phyloP scores from a whole-genome alignment of 2,329 filamentous ascomycete genomes.

The Beauveria rudraprayagi region DNA sequence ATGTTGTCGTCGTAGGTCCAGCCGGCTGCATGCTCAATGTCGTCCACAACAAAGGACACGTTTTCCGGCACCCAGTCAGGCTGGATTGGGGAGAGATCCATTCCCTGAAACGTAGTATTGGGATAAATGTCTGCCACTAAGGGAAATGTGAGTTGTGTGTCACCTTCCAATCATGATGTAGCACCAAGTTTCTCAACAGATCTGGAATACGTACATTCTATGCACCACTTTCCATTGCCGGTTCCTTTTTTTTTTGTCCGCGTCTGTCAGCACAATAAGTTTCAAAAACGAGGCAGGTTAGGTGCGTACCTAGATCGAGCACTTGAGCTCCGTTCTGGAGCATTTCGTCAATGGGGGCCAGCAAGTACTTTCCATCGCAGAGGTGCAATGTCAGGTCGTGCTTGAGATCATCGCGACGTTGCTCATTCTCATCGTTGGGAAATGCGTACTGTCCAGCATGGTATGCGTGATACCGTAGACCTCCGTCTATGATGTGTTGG shows the following conservation, averaged over 20 bases:
- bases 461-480: constrained; percentile 33
- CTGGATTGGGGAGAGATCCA: constrained; percentile 46
- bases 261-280: constrained; percentile 13
- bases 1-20: constrained; percentile 38
- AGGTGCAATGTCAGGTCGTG: constrained; percentile 32
- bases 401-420: constrained; percentile 34
- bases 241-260: not conserved
- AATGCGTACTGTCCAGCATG: constrained; percentile 35
- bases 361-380: constrained; percentile 33
- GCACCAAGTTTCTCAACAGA: not conserved
- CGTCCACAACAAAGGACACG: constrained; percentile 43
- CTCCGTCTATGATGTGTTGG: constrained; percentile 34
- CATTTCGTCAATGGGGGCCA: constrained; percentile 33
- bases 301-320: constrained; percentile 36
- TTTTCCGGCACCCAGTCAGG: constrained; percentile 43
- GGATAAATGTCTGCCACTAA: constrained; percentile 41
- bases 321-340: constrained; percentile 32
- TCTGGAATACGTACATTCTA: constrained; percentile 34
- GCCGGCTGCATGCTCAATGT: constrained; percentile 42
- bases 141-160: constrained; percentile 7
- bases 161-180: not conserved
- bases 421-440: constrained; percentile 36
- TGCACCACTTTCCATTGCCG: constrained; percentile 44
- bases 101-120: constrained; percentile 35
- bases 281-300: constrained; percentile 1